These are phyloP conservation scores for Diphasiastrum complanatum DNA, from an alignment of 83 land plant species.

Conservation along the genomic window DNA sequence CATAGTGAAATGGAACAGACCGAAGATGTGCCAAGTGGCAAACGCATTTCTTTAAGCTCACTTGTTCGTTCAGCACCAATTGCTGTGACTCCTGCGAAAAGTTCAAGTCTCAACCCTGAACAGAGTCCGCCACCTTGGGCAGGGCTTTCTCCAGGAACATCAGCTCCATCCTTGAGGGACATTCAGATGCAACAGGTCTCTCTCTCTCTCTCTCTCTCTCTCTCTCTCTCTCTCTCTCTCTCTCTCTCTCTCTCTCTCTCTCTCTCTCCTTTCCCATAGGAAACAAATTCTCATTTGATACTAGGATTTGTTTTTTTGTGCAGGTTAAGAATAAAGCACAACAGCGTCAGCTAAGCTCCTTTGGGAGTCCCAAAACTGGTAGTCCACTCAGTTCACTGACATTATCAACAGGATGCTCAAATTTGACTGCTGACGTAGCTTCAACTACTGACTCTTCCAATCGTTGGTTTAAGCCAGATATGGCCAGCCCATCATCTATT, in stretches of 20 bases:
- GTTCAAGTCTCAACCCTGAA: slow-evolving; percentile 34
- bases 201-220: not conserved
- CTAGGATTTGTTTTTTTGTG: not conserved
- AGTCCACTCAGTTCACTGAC: slow-evolving; percentile 29
- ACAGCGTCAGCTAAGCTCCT: slow-evolving; percentile 31
- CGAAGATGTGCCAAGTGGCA: slow-evolving; percentile 6
- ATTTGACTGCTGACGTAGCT: slow-evolving; percentile 20
- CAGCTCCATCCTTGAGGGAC: slow-evolving; percentile 77
- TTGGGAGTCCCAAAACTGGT: slow-evolving; percentile 35
- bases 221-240: not conserved
- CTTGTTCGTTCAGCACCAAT: slow-evolving; percentile 55
- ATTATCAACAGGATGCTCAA: slow-evolving; percentile 29
- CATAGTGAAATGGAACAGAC: not conserved
- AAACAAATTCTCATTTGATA: not conserved
- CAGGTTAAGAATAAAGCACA: slow-evolving; percentile 33
- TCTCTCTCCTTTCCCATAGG: slow-evolving; percentile 25
- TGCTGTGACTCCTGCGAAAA: slow-evolving; percentile 37
- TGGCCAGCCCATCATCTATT: slow-evolving; percentile 64
- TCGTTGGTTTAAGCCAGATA: slow-evolving; percentile 93
- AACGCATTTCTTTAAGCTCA: slow-evolving; percentile 25
- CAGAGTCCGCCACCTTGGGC: slow-evolving; percentile 73
- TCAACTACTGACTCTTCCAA: slow-evolving; percentile 28
- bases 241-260: slow-evolving; percentile 24
- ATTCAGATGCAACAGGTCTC: slow-evolving; percentile 95
- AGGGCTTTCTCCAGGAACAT: slow-evolving; percentile 56